phyloP scores from a whole-genome alignment of 2,329 filamentous ascomycete genomes.

The Cladosporium sp. region DNA sequence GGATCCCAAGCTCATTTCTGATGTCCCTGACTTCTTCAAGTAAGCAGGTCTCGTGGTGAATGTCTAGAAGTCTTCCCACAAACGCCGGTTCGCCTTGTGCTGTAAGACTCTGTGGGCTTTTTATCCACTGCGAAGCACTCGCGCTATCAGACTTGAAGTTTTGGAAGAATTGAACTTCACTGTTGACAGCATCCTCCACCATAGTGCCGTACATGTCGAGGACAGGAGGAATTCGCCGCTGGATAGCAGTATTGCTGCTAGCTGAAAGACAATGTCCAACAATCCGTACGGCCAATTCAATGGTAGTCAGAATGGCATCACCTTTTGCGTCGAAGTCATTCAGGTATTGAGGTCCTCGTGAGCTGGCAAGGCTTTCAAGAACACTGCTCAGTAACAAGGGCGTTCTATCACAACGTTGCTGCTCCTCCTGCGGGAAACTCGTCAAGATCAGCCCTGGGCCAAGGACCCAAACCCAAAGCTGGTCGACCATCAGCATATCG shows the following conservation, averaged over 20 bases:
- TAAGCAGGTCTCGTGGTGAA: conserved; percentile 57
- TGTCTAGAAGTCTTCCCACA: conserved; percentile 55
- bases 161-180: conserved; percentile 42
- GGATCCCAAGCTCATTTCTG: conserved; percentile 63
- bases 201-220: conserved; percentile 64
- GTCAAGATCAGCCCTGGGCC: conserved; percentile 57
- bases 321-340: too few species aligned
- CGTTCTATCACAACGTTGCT: conserved; percentile 55
- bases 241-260: conserved; percentile 46
- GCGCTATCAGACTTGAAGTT: neutral
- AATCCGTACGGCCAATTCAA: conserved; percentile 60
- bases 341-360: too few species aligned
- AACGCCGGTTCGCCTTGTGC: conserved; percentile 26
- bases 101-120: too few species aligned
- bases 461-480: conserved; percentile 63
- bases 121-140: neutral
- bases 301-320: conserved; percentile 53
- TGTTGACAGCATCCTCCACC: conserved; percentile 49
- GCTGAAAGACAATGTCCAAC: conserved; percentile 56
- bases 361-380: neutral
- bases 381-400: neutral
- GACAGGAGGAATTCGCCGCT: conserved; percentile 43
- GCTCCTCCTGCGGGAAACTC: conserved; percentile 55
- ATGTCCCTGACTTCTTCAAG: conserved; percentile 64
- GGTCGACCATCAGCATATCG: conserved; percentile 66